Percentiles rank a stretch among this genome's conserved stretches.
phyloP scores from a whole-genome alignment of 768 basidiomycete species.

The Calocybe cyanea region DNA sequence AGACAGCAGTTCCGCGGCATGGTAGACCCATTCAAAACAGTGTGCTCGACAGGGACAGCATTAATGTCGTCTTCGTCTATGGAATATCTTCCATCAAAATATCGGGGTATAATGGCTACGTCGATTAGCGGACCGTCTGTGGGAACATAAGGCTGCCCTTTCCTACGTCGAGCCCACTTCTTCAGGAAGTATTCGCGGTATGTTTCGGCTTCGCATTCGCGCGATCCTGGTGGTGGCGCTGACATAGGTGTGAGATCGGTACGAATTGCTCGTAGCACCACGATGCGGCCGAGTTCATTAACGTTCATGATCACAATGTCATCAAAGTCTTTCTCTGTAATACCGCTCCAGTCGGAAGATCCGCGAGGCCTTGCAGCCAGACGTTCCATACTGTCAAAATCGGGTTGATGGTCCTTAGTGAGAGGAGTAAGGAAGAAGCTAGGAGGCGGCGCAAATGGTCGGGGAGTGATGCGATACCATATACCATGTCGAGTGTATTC shows the following conservation, averaged over 20 bases:
- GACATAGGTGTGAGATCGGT: slow-evolving; percentile 67
- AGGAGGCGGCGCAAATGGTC: slow-evolving; percentile 46
- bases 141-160: slow-evolving; percentile 40
- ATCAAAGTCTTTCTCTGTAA: slow-evolving; percentile 47
- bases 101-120: slow-evolving; percentile 38
- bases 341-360: slow-evolving; percentile 48
- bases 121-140: slow-evolving; percentile 63
- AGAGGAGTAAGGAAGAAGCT: slow-evolving; percentile 69
- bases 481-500: slow-evolving; percentile 61
- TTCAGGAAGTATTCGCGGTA: slow-evolving; percentile 59
- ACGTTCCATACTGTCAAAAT: slow-evolving; percentile 53
- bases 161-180: slow-evolving; percentile 48
- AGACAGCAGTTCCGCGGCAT: slow-evolving; percentile 46
- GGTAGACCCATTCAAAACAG: slow-evolving; percentile 22
- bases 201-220: slow-evolving; percentile 42
- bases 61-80: slow-evolving; percentile 14
- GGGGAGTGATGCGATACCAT: slow-evolving; percentile 59
- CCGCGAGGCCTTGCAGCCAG: slow-evolving; percentile 50
- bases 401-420: slow-evolving; percentile 41
- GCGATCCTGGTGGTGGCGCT: slow-evolving; percentile 45
- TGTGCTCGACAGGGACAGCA: slow-evolving; percentile 15
- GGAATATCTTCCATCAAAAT: slow-evolving; percentile 34
- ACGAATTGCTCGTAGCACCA: slow-evolving; percentile 55
- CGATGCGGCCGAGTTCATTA: slow-evolving; percentile 52
- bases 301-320: slow-evolving; percentile 51